phyloP scores from a whole-genome alignment of 768 basidiomycete genomes.

The Suillus bovinus region DNA sequence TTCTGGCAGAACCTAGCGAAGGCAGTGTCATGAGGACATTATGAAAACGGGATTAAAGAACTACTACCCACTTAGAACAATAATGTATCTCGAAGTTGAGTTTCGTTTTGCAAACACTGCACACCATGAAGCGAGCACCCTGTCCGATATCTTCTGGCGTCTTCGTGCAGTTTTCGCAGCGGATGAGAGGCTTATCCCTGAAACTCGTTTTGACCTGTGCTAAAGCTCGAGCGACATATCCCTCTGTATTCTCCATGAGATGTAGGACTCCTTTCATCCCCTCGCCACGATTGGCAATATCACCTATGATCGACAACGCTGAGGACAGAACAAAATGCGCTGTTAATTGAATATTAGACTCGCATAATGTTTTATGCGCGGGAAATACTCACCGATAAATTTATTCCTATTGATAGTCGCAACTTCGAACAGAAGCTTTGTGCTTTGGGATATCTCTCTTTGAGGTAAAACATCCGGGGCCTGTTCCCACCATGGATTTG shows the following conservation, averaged over 20 bases:
- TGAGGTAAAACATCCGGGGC: conserved; percentile 10
- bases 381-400: conserved; percentile 17
- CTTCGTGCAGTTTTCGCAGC: conserved; percentile 22
- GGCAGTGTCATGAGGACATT: background rate
- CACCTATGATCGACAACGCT: conserved; percentile 7
- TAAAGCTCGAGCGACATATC: background rate
- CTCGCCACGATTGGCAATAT: background rate
- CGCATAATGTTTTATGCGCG: background rate
- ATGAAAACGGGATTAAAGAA: background rate
- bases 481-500: conserved; percentile 13
- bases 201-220: background rate
- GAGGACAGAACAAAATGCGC: conserved; percentile 10
- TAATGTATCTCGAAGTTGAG: conserved; percentile 19
- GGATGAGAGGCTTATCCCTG: conserved; percentile 18
- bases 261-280: conserved; percentile 7
- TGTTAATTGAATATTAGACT: conserved; percentile 1
- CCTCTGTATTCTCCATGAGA: conserved; percentile 7
- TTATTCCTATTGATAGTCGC: conserved; percentile 18
- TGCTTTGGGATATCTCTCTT: background rate
- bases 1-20: conserved; percentile 19
- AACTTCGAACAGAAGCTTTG: conserved; percentile 10
- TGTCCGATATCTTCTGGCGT: conserved; percentile 18
- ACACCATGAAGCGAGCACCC: conserved; percentile 22
- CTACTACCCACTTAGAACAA: conserved; percentile 17
- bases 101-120: conserved; percentile 21